Conservation (phyloP, 768 basidiomycete species). For the Pisolithus tinctorius region DNA sequence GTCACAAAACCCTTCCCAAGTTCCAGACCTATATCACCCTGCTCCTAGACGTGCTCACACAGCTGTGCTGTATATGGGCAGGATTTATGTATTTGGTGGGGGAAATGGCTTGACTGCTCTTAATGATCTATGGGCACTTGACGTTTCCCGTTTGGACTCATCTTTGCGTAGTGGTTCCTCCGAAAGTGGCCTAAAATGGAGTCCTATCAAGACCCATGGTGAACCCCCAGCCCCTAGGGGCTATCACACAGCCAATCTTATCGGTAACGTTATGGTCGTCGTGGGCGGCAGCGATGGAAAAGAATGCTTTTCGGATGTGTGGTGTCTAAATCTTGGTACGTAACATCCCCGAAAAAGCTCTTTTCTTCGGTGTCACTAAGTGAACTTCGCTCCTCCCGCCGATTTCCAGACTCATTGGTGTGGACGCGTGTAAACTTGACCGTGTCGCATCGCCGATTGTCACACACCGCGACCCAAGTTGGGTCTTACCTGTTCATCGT, state of each 20-base stretch:
- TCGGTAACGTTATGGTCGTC: slow-evolving; percentile 80
- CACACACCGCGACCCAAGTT: slow-evolving; percentile 84
- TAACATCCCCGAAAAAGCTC: slow-evolving; percentile 3
- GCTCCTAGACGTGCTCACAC: slow-evolving; percentile 84
- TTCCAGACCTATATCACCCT: slow-evolving; percentile 27
- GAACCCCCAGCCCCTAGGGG: slow-evolving; percentile 61
- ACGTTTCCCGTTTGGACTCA: slow-evolving; percentile 44
- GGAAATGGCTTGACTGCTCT: slow-evolving; percentile 88
- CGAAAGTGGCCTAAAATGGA: slow-evolving; percentile 45
- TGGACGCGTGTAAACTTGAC: slow-evolving; percentile 23
- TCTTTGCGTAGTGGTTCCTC: slow-evolving; percentile 11
- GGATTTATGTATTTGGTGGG: slow-evolving; percentile 88
- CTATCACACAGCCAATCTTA: slow-evolving; percentile 87
- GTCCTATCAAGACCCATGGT: slow-evolving; percentile 49
- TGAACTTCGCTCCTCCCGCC: not conserved
- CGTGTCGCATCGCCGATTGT: slow-evolving; percentile 51
- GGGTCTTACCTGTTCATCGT: slow-evolving; percentile 87
- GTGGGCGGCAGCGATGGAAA: slow-evolving; percentile 89
- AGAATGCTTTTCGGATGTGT: slow-evolving; percentile 84
- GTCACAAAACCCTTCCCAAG: slow-evolving; percentile 7
- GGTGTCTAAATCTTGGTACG: slow-evolving; percentile 81
- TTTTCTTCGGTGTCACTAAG: not conserved
- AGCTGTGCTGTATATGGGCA: slow-evolving; percentile 62
- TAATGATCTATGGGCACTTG: slow-evolving; percentile 86
- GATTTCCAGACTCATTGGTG: slow-evolving; percentile 17